A percentile compares a stretch with the other conserved stretches of the same genome.
These are phyloP conservation scores for Suhomyces wounanorum DNA, from an alignment of 1,139 yeast species.

Conservation along the genomic window DNA sequence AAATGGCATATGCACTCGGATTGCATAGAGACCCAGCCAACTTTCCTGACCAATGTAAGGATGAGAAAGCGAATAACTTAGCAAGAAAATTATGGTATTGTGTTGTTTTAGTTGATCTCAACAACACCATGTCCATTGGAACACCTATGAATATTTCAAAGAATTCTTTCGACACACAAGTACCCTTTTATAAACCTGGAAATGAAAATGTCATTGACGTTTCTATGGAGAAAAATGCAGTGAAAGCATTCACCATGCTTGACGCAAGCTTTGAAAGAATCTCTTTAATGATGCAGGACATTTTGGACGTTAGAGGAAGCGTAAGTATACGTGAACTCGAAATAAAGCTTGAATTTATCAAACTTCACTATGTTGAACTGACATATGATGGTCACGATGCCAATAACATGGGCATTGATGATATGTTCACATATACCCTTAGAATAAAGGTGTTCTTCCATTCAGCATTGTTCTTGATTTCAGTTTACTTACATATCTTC, in stretches of 20 bases:
- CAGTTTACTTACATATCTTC: slow-evolving; percentile 42
- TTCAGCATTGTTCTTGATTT: slow-evolving; percentile 27
- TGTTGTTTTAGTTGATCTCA: slow-evolving; percentile 38
- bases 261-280: slow-evolving; percentile 20
- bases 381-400: slow-evolving; percentile 3
- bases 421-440: slow-evolving; percentile 10
- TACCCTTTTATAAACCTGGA: slow-evolving; percentile 35
- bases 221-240: slow-evolving; percentile 25
- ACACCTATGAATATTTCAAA: slow-evolving; percentile 33
- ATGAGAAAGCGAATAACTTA: slow-evolving; percentile 32
- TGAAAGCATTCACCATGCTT: slow-evolving; percentile 20
- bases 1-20: slow-evolving; percentile 50
- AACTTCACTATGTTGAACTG: slow-evolving; percentile 17
- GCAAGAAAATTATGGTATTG: slow-evolving; percentile 40
- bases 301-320: slow-evolving; percentile 24
- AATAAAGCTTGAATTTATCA: slow-evolving; percentile 20
- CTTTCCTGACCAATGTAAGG: slow-evolving; percentile 21
- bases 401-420: background rate
- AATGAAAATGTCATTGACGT: slow-evolving; percentile 31
- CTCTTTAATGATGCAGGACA: slow-evolving; percentile 20
- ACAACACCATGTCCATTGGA: slow-evolving; percentile 40
- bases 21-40: slow-evolving; percentile 48
- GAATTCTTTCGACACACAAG: slow-evolving; percentile 32
- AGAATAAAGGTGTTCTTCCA: slow-evolving; percentile 15
- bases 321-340: slow-evolving; percentile 24